These are phyloP conservation scores for Breviolum minutum DNA, from an alignment of 73 alveolate species.

Conservation along the genomic window DNA sequence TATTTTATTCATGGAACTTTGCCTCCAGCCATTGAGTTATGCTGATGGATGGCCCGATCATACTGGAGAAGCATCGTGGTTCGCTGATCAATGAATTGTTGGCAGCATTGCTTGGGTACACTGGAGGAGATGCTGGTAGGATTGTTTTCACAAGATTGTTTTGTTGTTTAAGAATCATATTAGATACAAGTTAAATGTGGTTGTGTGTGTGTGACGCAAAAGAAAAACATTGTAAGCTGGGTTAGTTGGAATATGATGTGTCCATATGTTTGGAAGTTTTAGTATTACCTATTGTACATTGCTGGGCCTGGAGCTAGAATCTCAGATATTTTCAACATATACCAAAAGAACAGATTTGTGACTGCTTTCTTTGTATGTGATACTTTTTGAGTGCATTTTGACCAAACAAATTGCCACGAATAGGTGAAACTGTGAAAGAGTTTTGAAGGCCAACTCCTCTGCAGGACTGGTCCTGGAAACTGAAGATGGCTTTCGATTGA, in stretches of 20 bases:
- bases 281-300: too few species aligned
- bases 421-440: too few species aligned
- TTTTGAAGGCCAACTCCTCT: background rate
- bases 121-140: background rate
- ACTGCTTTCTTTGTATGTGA: too few species aligned
- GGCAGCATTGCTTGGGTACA: slow-evolving; percentile 34
- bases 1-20: background rate
- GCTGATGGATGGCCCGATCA: background rate
- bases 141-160: background rate
- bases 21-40: background rate
- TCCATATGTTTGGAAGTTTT: background rate
- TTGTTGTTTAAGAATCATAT: too few species aligned
- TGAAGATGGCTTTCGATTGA: background rate
- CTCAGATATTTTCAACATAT: too few species aligned
- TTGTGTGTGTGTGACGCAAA: background rate
- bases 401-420: too few species aligned
- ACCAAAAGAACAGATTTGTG: too few species aligned
- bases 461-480: slow-evolving; percentile 25
- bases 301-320: too few species aligned
- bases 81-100: slow-evolving; percentile 20
- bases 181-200: background rate
- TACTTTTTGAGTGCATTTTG: too few species aligned
- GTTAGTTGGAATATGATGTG: background rate
- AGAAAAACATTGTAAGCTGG: background rate
- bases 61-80: background rate